Percentiles rank a stretch among this genome's conserved stretches.
phyloP scores from a whole-genome alignment of 148 eudicot species.

The Camellia lanceoleosa region DNA sequence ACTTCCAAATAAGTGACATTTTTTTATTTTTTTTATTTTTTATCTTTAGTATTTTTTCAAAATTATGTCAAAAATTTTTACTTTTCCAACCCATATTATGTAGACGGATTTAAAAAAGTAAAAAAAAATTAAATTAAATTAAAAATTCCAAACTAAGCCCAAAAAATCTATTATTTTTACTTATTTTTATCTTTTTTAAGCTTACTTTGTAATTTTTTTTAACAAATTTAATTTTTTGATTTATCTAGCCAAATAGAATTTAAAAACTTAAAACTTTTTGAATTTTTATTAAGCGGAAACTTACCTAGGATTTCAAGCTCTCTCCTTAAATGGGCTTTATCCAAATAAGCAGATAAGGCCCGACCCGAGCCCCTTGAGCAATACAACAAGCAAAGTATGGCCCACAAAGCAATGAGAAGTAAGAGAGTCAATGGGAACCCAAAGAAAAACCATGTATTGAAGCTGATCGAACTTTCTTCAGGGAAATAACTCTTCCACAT shows the following conservation, averaged over 20 bases:
- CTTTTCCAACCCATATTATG: no score
- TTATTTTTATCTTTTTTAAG: no score
- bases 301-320: conserved; percentile 76
- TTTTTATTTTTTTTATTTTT: no score
- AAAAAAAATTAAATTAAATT: no score
- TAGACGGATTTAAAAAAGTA: no score
- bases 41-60: no score
- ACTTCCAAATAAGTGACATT: no score
- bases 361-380: conserved; percentile 37
- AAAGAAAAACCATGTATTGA: conserved; percentile 70
- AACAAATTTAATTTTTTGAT: background rate
- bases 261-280: background rate
- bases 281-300: background rate
- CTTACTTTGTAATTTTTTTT: no score
- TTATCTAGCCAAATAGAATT: background rate
- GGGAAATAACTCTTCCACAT: conserved; percentile 98
- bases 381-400: conserved; percentile 60
- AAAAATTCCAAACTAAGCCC: no score
- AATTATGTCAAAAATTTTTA: no score
- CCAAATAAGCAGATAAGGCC: conserved; percentile 54
- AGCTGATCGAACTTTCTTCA: conserved; percentile 62
- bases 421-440: conserved; percentile 72
- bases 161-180: no score
- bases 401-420: conserved; percentile 72
- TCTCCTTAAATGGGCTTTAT: conserved; percentile 58